These are phyloP conservation scores for Teunomyces pallodes DNA, from an alignment of 805 yeast species.

Conservation along the genomic window DNA sequence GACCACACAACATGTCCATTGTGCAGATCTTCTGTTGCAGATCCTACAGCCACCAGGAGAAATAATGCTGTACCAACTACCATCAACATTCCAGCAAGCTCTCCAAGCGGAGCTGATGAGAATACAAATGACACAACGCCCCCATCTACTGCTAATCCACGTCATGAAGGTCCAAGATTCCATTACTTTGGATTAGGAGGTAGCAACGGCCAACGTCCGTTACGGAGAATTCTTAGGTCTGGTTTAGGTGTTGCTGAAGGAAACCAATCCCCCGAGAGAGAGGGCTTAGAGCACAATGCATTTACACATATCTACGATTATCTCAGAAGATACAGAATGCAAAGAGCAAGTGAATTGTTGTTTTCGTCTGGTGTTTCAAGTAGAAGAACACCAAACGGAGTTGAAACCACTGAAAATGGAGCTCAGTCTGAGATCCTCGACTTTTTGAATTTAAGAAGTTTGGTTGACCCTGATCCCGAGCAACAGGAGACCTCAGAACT, in stretches of 20 bases:
- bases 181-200: slow-evolving; percentile 4
- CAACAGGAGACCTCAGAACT: background rate
- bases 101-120: background rate
- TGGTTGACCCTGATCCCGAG: slow-evolving; percentile 15
- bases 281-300: slow-evolving; percentile 7
- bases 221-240: slow-evolving; percentile 11
- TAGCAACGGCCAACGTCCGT: background rate
- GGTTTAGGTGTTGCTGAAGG: slow-evolving; percentile 7
- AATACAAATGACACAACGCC: background rate
- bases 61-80: background rate
- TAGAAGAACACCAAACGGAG: slow-evolving; percentile 45
- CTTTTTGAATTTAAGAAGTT: slow-evolving; percentile 25
- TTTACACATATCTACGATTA: slow-evolving; percentile 21
- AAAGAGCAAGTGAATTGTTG: slow-evolving; percentile 9
- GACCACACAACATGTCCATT: slow-evolving; percentile 78
- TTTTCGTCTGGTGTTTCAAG: slow-evolving; percentile 51
- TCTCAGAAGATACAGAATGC: slow-evolving; percentile 14
- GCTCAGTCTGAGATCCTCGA: slow-evolving; percentile 18
- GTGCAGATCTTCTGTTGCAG: slow-evolving; percentile 56
- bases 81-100: slow-evolving; percentile 5
- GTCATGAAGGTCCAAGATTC: slow-evolving; percentile 3
- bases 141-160: background rate
- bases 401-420: slow-evolving; percentile 29
- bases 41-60: slow-evolving; percentile 4
- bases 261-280: background rate